These are phyloP conservation scores for Yamadazyma buinensis DNA, from an alignment of 1,139 yeast species.

Conservation along the genomic window DNA sequence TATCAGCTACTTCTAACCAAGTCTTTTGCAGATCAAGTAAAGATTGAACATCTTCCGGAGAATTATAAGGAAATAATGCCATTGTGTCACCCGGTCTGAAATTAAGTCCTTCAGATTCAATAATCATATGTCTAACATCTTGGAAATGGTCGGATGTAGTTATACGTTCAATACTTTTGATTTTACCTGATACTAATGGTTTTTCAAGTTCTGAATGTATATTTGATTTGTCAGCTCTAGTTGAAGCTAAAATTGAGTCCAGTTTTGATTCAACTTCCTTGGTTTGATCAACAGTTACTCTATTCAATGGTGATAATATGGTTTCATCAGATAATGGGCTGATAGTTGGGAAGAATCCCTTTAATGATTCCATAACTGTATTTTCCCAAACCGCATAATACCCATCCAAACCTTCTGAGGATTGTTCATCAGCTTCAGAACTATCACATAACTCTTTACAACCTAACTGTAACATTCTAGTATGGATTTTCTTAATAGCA, in stretches of 20 bases:
- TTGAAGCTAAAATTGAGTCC: slow-evolving; percentile 2
- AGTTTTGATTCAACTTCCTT: slow-evolving; percentile 16
- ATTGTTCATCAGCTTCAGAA: slow-evolving; percentile 87
- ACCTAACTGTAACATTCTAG: slow-evolving; percentile 76
- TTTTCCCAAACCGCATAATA: slow-evolving; percentile 74
- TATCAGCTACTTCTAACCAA: slow-evolving; percentile 71
- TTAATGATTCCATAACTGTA: slow-evolving; percentile 42
- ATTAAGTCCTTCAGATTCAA: slow-evolving; percentile 31
- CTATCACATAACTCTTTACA: slow-evolving; percentile 67
- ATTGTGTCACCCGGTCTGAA: slow-evolving; percentile 80
- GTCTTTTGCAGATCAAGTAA: slow-evolving; percentile 63
- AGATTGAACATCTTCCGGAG: slow-evolving; percentile 56
- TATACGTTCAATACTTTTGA: slow-evolving; percentile 51
- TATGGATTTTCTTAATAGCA: slow-evolving; percentile 79
- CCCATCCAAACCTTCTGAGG: slow-evolving; percentile 76
- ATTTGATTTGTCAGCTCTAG: slow-evolving; percentile 5
- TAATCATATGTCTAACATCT: slow-evolving; percentile 69
- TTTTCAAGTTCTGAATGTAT: slow-evolving; percentile 1
- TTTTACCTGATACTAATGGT: slow-evolving; percentile 31
- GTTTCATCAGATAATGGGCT: slow-evolving; percentile 31
- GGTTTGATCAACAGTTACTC: slow-evolving; percentile 20
- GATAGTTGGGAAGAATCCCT: slow-evolving; percentile 31
- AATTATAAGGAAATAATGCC: slow-evolving; percentile 73
- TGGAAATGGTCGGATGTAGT: slow-evolving; percentile 78
- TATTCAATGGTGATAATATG: slow-evolving; percentile 43